Evolutionary conservation across 352 stramenopile genomes (phyloP).

Genomic region (Phytophthora palmivora): DNA sequence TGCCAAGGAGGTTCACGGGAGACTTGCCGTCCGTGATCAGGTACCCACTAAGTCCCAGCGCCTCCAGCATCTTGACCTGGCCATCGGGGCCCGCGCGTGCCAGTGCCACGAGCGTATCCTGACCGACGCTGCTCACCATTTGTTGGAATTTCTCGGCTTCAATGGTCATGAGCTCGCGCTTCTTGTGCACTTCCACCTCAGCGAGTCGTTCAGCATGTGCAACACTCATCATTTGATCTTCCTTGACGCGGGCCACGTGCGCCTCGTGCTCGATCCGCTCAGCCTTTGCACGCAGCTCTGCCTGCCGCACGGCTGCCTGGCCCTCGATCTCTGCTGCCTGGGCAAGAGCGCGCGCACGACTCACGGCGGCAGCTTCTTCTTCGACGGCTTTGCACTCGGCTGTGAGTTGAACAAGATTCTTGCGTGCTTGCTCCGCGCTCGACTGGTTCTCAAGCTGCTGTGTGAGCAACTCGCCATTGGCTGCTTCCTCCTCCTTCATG

Average conservation of each 20-base stretch:
- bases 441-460: constrained; percentile 86
- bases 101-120: constrained; percentile 80
- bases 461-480: constrained; percentile 72
- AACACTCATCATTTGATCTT: constrained; percentile 71
- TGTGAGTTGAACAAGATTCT: constrained; percentile 78
- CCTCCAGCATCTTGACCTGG: constrained; percentile 83
- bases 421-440: constrained; percentile 71
- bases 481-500: constrained; percentile 85
- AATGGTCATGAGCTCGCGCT: constrained; percentile 80
- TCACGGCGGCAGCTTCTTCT: constrained; percentile 69
- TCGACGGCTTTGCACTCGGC: constrained; percentile 77
- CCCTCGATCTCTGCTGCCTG: constrained; percentile 81
- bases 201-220: constrained; percentile 64
- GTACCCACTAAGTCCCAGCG: constrained; percentile 81
- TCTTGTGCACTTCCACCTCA: constrained; percentile 77
- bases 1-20: constrained; percentile 79
- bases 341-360: constrained; percentile 59
- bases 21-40: constrained; percentile 88
- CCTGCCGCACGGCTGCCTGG: constrained; percentile 71
- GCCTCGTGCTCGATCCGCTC: constrained; percentile 74
- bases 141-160: constrained; percentile 85
- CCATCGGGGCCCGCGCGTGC: constrained; percentile 72
- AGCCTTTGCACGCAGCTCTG: constrained; percentile 70
- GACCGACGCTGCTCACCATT: constrained; percentile 78
- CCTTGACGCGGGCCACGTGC: constrained; percentile 56